Conservation (phyloP, 345 rosid genomes). For the Erodium maritimum region DNA sequence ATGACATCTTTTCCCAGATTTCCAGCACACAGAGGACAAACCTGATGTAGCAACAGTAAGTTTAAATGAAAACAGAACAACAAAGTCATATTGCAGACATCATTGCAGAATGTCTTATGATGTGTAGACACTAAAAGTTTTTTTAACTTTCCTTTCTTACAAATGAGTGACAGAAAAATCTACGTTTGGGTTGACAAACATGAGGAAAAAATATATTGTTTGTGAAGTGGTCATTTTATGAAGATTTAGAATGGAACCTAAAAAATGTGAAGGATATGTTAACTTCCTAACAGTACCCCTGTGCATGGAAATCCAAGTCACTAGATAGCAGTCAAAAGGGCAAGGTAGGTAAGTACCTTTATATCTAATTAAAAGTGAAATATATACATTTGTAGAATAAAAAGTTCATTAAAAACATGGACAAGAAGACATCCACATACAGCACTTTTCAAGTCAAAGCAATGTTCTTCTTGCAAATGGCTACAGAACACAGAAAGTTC, state of each 20-base stretch:
- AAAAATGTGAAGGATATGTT: too few relatives aligned
- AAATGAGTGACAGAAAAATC: too few relatives aligned
- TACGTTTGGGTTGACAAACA: too few relatives aligned
- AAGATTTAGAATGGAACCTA: too few relatives aligned
- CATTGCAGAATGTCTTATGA: neutral
- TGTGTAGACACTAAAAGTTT: neutral
- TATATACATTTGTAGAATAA: neutral
- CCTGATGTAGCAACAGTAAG: constrained; percentile 23
- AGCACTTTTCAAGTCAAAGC: constrained; percentile 47
- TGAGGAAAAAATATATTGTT: too few relatives aligned
- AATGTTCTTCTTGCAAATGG: constrained; percentile 51
- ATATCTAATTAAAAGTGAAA: neutral
- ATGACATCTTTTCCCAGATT: constrained; percentile 44
- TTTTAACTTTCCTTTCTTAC: neutral
- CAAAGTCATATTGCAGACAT: neutral
- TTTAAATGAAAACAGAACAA: neutral
- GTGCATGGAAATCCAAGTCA: neutral
- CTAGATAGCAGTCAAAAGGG: neutral
- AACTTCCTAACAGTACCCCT: neutral
- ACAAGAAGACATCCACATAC: constrained; percentile 23
- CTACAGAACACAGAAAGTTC: constrained; percentile 31
- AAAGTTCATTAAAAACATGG: neutral
- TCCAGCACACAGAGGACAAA: constrained; percentile 57
- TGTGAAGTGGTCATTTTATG: too few relatives aligned
- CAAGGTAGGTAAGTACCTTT: neutral